Evolutionary conservation across 2,329 filamentous ascomycete species (phyloP), one percentile per base, ranked within the genome.

Genomic region (Neopestalotiopsis rosae): DNA sequence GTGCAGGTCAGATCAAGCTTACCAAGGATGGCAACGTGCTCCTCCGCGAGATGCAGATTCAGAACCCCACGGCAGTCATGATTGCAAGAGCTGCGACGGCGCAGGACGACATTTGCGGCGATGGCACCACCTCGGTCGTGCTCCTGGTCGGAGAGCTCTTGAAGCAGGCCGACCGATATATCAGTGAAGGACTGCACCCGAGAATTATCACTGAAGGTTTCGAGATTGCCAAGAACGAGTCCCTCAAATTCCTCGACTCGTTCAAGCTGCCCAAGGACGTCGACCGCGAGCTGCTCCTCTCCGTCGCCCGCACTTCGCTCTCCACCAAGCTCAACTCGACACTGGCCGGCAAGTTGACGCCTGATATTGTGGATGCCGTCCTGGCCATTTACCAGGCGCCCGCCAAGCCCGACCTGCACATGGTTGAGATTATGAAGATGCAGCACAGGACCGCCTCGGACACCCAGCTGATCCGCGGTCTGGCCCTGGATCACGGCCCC

Each of bases 371-470:
- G 77, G 96, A 99, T 80, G 93, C 96, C 69, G 96, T 99, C 62
- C 90, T 99, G 68, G 90, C 96, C 72, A 99, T 99, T 80, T 95
- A 98, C 86, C 89, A 94, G 80, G 86, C 93, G 20, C 94, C 94
- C 32, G 90, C 90, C 71, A 98, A 98, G 85, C 97, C 97, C 68
- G 96, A 99, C 83, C 83, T 99, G 78, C 95, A 98, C 86, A 99
- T 99, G 96, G 89, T 99, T 74, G 96, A 99, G 84, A 98, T 99
- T 77, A 99, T 99, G 96, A 98, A 97, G 81, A 98, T 99, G 95
- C 96, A 99, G 85, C 96, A 99, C 85, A 93, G 95, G 75, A 94
- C 94, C 66, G 95, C 95, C 69, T 94, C 96, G 40, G 96, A 99
- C 81, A 99, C 96, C 68, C 94, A 97, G 82, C 90, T 99, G 69